Evolutionary conservation across 345 rosid genomes (phyloP).

Genomic region (Corymbia maculata): DNA sequence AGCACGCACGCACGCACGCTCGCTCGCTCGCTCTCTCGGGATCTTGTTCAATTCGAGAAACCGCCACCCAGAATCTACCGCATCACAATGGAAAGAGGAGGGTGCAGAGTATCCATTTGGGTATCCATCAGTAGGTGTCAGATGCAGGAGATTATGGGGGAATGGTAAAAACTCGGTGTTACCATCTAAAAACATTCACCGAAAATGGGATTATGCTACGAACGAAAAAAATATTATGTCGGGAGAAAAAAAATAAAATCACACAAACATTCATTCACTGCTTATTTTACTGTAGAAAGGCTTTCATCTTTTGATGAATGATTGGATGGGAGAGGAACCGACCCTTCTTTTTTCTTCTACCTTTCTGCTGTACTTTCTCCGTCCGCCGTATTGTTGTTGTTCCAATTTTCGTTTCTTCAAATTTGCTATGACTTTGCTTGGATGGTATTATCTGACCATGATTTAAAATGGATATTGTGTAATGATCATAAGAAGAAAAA

Average conservation of each 20-base stretch:
- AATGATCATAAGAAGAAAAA: too few relatives aligned
- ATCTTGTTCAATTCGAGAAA: neutral
- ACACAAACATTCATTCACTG: neutral
- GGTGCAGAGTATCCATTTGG: neutral
- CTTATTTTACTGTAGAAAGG: neutral
- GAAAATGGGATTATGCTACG: neutral
- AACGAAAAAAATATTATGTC: neutral
- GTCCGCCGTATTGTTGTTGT: neutral
- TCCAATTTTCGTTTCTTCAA: neutral
- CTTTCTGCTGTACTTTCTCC: neutral
- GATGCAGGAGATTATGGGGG: neutral
- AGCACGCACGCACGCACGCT: neutral
- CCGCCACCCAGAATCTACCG: neutral
- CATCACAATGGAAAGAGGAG: neutral
- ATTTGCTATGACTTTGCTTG: neutral
- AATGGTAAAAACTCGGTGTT: neutral
- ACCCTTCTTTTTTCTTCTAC: neutral
- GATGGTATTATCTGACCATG: too few relatives aligned
- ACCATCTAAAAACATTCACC: neutral
- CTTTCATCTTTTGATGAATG: neutral
- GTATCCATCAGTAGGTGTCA: neutral
- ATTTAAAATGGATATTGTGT: too few relatives aligned
- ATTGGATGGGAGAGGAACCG: neutral
- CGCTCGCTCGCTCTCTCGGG: neutral
- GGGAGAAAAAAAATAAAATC: neutral